Evolutionary conservation across 352 stramenopile genomes (phyloP).

Genomic region (Pseudoperonospora humuli): DNA sequence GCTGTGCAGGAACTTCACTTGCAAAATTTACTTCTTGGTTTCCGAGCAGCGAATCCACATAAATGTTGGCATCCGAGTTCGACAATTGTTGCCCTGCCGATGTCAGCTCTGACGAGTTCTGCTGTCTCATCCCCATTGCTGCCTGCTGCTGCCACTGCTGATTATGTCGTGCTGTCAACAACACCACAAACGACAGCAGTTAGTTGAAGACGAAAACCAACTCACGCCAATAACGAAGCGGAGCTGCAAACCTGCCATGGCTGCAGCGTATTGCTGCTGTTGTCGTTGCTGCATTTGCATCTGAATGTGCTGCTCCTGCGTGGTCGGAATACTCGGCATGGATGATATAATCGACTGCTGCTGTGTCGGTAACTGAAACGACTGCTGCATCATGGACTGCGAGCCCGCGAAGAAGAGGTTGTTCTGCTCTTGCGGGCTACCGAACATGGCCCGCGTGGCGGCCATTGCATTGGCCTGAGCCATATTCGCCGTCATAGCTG

Average conservation of each 20-base stretch:
- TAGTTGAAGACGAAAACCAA: background rate
- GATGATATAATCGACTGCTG: slow-evolving; percentile 17
- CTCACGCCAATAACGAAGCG: background rate
- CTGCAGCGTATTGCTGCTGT: slow-evolving; percentile 26
- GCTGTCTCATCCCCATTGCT: slow-evolving; percentile 15
- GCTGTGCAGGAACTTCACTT: slow-evolving; percentile 1
- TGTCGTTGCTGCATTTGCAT: slow-evolving; percentile 34
- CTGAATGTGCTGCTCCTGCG: slow-evolving; percentile 25
- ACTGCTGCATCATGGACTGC: slow-evolving; percentile 26
- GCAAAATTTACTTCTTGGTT: slow-evolving; percentile 6
- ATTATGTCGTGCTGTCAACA: slow-evolving; percentile 12
- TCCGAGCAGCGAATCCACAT: slow-evolving; percentile 15
- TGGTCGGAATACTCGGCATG: slow-evolving; percentile 12
- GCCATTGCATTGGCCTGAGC: slow-evolving; percentile 23
- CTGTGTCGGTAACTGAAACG: slow-evolving; percentile 18
- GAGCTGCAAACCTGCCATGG: slow-evolving; percentile 21
- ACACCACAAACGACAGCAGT: background rate
- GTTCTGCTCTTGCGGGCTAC: slow-evolving; percentile 8
- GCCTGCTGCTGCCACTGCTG: slow-evolving; percentile 22
- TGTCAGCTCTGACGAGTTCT: background rate
- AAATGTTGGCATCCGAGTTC: slow-evolving; percentile 7
- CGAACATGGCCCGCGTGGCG: slow-evolving; percentile 19
- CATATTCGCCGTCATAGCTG: background rate
- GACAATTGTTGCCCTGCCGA: slow-evolving; percentile 1
- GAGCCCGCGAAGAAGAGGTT: slow-evolving; percentile 24